Base-by-base conservation (phyloP, 257 asterid genomes). In the Ophiorrhiza pumila region DNA sequence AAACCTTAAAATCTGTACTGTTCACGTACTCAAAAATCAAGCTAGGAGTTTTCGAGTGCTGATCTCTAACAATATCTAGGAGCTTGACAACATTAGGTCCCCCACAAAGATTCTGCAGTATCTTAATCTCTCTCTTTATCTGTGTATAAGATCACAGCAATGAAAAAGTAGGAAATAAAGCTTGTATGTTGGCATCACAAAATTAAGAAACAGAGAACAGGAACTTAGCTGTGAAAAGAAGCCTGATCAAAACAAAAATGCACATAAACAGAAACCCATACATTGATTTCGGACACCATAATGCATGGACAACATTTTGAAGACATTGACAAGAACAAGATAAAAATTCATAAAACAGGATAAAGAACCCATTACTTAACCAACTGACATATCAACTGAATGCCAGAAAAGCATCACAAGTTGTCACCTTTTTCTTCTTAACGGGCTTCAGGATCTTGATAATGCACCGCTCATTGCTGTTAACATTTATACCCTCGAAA, bases 401-500 rank as follows among this genome's bases (percentile, higher is more conserved):
- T 27, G 22, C 41, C 4, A 52, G n/a, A n/a, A n/a, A n/a, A n/a
- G n/a, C n/a, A n/a, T n/a, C 5, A 56, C 6, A 37, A 17, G 68
- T 50, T 71, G 53, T 60, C 76, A 89, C 98, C 96, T 93, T 93
- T 77, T 91, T 93, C 95, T 91, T 93, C 89, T 93, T 93, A 37
- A 93, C 97, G 60, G 98, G 98, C 80, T 93, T 93, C 85, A 93
- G 88, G 81, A 93, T 91, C 89, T 93, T 91, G 80, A 93, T 87
- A 72, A 91, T 77, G 86, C 98, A 93, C 69, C 86, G 79, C 46
- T 93, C 98, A 43, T 93, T 91, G 87, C 66, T 86, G 85, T 88
- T 83, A 67, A 93, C 91, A 83, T 91, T 91, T 78, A 93, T 74
- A 37, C 98, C 98, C 86, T 91, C 98, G 82, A 93, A 93, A 55